Percentiles rank a stretch among this genome's conserved stretches.
These are phyloP conservation scores for Aspergillus diversus DNA, from an alignment of 495 filamentous ascomycete species.

Conservation along the genomic window DNA sequence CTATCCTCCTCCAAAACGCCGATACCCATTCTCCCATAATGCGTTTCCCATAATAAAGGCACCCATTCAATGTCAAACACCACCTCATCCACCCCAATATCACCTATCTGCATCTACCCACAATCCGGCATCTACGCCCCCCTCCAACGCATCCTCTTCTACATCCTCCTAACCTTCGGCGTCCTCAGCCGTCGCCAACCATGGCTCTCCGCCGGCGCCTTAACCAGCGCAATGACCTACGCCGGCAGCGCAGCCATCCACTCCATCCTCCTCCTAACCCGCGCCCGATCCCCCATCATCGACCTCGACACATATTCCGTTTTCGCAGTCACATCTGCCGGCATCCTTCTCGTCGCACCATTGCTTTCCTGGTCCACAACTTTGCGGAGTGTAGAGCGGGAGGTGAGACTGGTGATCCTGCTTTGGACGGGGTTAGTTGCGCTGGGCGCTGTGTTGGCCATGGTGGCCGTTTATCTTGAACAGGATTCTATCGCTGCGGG, in stretches of 20 bases:
- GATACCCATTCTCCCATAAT: too few species aligned
- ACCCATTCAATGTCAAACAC: too few species aligned
- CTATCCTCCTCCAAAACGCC: too few species aligned
- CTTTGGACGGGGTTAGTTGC: neutral
- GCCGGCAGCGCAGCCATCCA: slow-evolving; percentile 2
- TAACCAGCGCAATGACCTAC: slow-evolving; percentile 8
- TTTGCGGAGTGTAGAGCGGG: neutral
- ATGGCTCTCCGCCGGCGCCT: slow-evolving; percentile 7
- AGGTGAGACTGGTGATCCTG: neutral
- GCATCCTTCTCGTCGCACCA: neutral
- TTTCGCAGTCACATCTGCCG: slow-evolving; percentile 5
- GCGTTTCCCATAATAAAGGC: too few species aligned
- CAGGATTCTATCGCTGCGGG: neutral
- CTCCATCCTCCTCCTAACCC: neutral
- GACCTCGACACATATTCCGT: slow-evolving; percentile 9
- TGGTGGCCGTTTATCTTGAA: neutral
- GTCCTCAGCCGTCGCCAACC: slow-evolving; percentile 7
- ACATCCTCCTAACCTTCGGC: slow-evolving; percentile 2
- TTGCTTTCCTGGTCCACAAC: neutral
- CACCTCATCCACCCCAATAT: neutral
- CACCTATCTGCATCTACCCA: slow-evolving; percentile 2
- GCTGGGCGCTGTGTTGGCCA: neutral
- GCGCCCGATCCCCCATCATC: neutral
- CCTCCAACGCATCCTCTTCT: slow-evolving; percentile 9
- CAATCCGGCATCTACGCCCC: slow-evolving; percentile 3